These are phyloP conservation scores for Crithidia bombi DNA, from an alignment of 208 protist species.

Conservation along the genomic window DNA sequence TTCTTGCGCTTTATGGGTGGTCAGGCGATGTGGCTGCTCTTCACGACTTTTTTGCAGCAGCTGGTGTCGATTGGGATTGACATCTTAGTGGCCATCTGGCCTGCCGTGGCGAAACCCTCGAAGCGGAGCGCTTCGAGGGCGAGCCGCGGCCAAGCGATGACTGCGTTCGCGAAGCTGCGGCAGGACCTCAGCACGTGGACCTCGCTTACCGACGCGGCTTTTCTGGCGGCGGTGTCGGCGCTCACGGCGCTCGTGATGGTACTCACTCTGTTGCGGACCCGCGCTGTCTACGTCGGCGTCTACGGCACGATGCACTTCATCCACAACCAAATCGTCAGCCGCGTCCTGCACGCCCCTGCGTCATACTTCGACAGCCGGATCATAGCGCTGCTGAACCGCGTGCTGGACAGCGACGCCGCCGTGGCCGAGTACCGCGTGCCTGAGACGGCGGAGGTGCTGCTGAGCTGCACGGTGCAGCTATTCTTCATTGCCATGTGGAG, in stretches of 20 bases:
- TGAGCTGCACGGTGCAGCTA: constrained; percentile 50
- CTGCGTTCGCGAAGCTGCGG: background rate
- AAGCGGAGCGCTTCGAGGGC: background rate
- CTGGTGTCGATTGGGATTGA: constrained; percentile 43
- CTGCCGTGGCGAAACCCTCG: constrained; percentile 15
- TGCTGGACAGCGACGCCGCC: constrained; percentile 58
- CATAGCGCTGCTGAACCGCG: constrained; percentile 39
- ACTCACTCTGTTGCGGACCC: constrained; percentile 39
- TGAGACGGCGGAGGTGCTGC: constrained; percentile 44
- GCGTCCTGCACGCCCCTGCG: constrained; percentile 49
- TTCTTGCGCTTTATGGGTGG: constrained; percentile 54
- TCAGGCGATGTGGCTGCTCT: constrained; percentile 50
- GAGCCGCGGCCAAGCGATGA: too few species aligned
- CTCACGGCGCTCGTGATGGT: constrained; percentile 41
- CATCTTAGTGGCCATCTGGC: constrained; percentile 48
- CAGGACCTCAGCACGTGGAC: constrained; percentile 16
- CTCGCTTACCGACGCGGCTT: constrained; percentile 22
- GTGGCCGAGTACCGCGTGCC: constrained; percentile 47
- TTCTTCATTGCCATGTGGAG: constrained; percentile 51
- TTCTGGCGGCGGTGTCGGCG: constrained; percentile 24
- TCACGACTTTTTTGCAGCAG: constrained; percentile 46
- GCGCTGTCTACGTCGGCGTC: constrained; percentile 42
- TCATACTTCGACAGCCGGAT: constrained; percentile 61
- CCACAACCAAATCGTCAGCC: constrained; percentile 49
- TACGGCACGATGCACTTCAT: constrained; percentile 46